Conservation (phyloP, 2,329 filamentous ascomycete genomes). For the Diaporthe citriasiana region DNA sequence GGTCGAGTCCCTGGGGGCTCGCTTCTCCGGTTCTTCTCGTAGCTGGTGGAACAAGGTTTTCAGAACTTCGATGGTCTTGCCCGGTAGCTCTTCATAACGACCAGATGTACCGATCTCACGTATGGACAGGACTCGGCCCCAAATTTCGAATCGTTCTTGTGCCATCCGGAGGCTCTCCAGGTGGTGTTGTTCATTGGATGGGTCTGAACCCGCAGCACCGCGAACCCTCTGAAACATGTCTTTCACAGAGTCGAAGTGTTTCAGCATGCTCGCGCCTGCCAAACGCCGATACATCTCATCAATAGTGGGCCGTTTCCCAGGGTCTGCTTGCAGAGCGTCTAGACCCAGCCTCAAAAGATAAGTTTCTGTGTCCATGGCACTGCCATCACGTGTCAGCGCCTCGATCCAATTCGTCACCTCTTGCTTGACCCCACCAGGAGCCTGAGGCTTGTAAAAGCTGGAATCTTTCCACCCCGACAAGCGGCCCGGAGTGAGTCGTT, state of each 20-base stretch:
- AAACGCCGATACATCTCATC: slow-evolving; percentile 7
- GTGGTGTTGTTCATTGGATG: neutral
- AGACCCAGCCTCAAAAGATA: neutral
- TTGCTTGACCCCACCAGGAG: neutral
- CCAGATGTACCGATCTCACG: neutral
- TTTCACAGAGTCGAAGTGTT: neutral
- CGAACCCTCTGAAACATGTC: neutral
- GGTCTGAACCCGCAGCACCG: neutral
- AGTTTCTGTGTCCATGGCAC: too few relatives aligned
- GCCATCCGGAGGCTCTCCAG: neutral
- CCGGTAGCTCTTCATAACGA: neutral
- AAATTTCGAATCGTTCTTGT: neutral
- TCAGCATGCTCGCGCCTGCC: neutral
- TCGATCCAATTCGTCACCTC: slow-evolving; percentile 5
- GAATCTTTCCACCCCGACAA: neutral
- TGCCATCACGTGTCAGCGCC: neutral
- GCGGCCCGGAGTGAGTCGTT: neutral
- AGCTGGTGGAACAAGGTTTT: neutral
- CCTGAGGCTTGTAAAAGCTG: neutral
- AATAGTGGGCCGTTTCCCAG: neutral
- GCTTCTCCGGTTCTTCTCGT: neutral
- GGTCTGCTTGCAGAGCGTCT: neutral
- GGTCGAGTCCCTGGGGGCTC: neutral
- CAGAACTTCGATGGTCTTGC: neutral
- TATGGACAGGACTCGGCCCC: neutral